Conservation (phyloP, 2,329 filamentous ascomycete species). For the Emmonsiellopsis sp. region DNA sequence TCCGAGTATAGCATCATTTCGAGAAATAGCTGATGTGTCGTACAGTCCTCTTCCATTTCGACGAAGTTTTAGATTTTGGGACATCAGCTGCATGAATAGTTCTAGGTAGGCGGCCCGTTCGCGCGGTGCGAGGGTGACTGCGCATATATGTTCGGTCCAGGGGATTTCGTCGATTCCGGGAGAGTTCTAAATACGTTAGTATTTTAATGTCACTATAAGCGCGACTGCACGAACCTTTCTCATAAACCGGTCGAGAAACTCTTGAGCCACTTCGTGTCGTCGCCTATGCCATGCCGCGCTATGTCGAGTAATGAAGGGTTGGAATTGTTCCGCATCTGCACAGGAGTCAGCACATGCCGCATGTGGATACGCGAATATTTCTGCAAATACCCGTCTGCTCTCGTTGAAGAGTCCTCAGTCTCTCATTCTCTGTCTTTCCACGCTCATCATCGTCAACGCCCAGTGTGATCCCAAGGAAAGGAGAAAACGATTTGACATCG, state of each 20-base stretch:
- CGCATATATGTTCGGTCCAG: constrained; percentile 33
- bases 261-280: constrained; percentile 44
- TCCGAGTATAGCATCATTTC: constrained; percentile 39
- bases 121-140: constrained; percentile 35
- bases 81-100: constrained; percentile 44
- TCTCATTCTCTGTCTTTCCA: constrained; percentile 35
- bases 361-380: background rate
- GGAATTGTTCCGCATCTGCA: constrained; percentile 45
- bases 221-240: constrained; percentile 26
- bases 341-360: constrained; percentile 12
- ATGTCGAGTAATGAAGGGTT: constrained; percentile 39
- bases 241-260: constrained; percentile 46
- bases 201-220: background rate
- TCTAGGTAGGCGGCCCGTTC: constrained; percentile 48
- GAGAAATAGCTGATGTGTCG: constrained; percentile 22
- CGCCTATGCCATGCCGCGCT: constrained; percentile 44
- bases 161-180: constrained; percentile 38
- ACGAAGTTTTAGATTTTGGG: constrained; percentile 38
- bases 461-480: constrained; percentile 46
- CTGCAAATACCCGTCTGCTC: constrained; percentile 34
- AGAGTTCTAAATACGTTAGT: constrained; percentile 22
- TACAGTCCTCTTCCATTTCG: constrained; percentile 16
- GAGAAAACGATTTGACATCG: constrained; percentile 50
- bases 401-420: constrained; percentile 32
- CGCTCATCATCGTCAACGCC: constrained; percentile 44